Evolutionary conservation across 2,329 filamentous ascomycete species (phyloP).

Genomic region (Calonectria multiphialidica): DNA sequence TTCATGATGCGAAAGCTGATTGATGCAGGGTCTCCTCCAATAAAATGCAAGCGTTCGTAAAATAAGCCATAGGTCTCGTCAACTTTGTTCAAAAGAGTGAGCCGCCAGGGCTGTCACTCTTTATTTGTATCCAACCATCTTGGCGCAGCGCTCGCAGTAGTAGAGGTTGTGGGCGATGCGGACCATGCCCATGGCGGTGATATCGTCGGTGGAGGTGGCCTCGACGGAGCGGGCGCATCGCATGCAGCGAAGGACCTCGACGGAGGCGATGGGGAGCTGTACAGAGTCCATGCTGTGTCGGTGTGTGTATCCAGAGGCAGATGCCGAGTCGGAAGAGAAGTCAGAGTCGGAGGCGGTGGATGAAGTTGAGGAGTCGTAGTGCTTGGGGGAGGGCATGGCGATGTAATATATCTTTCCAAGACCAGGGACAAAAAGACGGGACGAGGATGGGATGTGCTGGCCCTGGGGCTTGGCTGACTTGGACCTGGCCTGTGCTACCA

Average conservation of each 20-base stretch:
- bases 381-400: slow-evolving; percentile 35
- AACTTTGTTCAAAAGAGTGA: slow-evolving; percentile 10
- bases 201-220: slow-evolving; percentile 71
- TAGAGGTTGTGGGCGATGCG: slow-evolving; percentile 75
- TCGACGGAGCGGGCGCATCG: slow-evolving; percentile 72
- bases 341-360: slow-evolving; percentile 36
- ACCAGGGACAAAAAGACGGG: slow-evolving; percentile 13
- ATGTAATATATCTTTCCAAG: slow-evolving; percentile 36
- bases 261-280: slow-evolving; percentile 60
- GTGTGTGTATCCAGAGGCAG: slow-evolving; percentile 51
- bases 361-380: slow-evolving; percentile 39
- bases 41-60: slow-evolving; percentile 13
- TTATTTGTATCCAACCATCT: slow-evolving; percentile 74
- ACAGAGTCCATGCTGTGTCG: slow-evolving; percentile 64
- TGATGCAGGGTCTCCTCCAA: slow-evolving; percentile 18
- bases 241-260: slow-evolving; percentile 73
- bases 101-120: slow-evolving; percentile 19
- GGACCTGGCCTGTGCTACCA: slow-evolving; percentile 14
- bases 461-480: slow-evolving; percentile 1
- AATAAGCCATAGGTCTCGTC: slow-evolving; percentile 16
- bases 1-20: slow-evolving; percentile 16
- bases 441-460: slow-evolving; percentile 23
- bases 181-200: slow-evolving; percentile 71
- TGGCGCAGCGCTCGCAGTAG: slow-evolving; percentile 74
- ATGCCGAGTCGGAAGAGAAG: slow-evolving; percentile 46